Base-by-base conservation (phyloP, 495 filamentous ascomycete genomes). In the Lasiosphaeria ovina region DNA sequence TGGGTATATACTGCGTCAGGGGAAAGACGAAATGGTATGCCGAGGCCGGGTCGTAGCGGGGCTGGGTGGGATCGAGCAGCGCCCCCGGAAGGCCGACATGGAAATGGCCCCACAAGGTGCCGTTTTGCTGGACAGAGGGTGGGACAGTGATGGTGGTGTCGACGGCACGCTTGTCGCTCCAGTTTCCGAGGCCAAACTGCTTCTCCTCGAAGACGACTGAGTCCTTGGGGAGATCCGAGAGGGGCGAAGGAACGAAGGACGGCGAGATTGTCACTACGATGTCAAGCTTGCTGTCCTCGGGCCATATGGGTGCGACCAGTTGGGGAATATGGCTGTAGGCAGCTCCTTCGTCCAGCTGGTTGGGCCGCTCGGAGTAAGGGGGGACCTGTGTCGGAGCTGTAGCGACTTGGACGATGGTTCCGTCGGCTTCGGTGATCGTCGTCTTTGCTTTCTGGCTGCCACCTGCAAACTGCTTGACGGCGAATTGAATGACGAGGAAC, bases 41-140 rank as follows among this genome's bases (percentile, higher is more conserved):
- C 51, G 83, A 86, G 3, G 78, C 79, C 0, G 83, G 74, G 68
- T 94, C 90, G 72, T 89, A 98, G 51, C 78, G 80, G 16, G 81
- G 78, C 32, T 83, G 80, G 4, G 80, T 77, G 3, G 94, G 94
- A 66, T 98, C 95, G 31, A 96, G 71, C 31, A 82, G 75, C 51
- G 82, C 78, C 12, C 92, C 93, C 6, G 87, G 79, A 49, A 93
- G 81, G 9, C 83, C 89, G 61, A 98, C 78, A 66, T 91, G 96
- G 67, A 97, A 93, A 72, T 98, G 94, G 6, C 88, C 92, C 85
- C 89, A 98, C 11, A 98, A 79, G 1, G 94, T 97, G 38, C 91
- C 93, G 70, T 98, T 98, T 57, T 91, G 83, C 74, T 97, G 92
- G 3, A 95, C 93, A 34, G 84, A 76, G 62, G 81, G 81, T 3